phyloP scores from a whole-genome alignment of 495 filamentous ascomycete genomes.

The Xylaria sp. region DNA sequence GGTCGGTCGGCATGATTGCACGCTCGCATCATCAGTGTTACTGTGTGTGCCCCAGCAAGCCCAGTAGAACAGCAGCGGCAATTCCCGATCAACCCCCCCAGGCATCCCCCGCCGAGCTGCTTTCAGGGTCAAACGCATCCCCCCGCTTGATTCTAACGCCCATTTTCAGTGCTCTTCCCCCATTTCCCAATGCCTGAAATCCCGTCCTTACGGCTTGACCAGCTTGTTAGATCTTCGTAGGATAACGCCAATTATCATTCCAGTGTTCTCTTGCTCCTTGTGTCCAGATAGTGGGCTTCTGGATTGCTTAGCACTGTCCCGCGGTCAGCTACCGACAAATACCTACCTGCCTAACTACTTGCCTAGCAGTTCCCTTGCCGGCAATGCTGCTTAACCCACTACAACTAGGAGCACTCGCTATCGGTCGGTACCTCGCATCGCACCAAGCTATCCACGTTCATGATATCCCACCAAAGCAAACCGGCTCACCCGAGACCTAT shows the following conservation, averaged over 20 bases:
- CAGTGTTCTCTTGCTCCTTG: background rate
- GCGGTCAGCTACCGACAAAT: background rate
- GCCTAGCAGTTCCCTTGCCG: background rate
- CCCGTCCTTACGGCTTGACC: background rate
- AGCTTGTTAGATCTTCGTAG: conserved; percentile 12
- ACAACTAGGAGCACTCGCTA: background rate
- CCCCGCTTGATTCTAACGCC: conserved; percentile 32
- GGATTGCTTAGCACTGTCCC: background rate
- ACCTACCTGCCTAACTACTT: background rate
- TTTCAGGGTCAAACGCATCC: conserved; percentile 46
- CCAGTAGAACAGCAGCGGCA: conserved; percentile 38
- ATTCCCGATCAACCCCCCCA: conserved; percentile 34
- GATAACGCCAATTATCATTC: background rate
- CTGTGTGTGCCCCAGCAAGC: conserved; percentile 12
- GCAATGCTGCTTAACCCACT: background rate
- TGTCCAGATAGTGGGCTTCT: background rate
- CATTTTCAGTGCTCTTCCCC: conserved; percentile 28
- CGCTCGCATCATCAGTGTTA: conserved; percentile 22
- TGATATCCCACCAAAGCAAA: background rate
- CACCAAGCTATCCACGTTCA: background rate
- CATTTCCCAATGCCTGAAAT: conserved; percentile 16
- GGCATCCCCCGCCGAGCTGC: conserved; percentile 29
- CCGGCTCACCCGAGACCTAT: background rate
- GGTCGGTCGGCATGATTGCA: conserved; percentile 19
- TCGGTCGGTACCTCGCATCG: background rate